A percentile compares a stretch with the other conserved stretches of the same genome.
These are phyloP conservation scores for Lindgomyces ingoldianus DNA, from an alignment of 495 filamentous ascomycete species.

Conservation along the genomic window DNA sequence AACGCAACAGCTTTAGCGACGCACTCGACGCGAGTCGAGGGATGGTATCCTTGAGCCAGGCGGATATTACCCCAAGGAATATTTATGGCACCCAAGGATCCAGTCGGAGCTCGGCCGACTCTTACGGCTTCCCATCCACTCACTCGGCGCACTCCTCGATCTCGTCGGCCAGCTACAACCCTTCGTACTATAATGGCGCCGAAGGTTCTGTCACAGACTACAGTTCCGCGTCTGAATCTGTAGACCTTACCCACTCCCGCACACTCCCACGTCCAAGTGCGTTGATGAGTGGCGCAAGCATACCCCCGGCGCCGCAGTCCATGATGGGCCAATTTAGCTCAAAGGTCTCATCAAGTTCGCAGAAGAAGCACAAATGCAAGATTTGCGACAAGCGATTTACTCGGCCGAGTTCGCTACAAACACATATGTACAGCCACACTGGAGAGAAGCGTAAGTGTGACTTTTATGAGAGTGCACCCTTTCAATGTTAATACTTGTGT, in stretches of 20 bases:
- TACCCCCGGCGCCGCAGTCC: constrained; percentile 83
- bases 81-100: constrained; percentile 71
- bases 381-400: constrained; percentile 99
- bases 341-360: constrained; percentile 90
- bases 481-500: constrained; percentile 46
- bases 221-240: constrained; percentile 83
- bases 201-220: constrained; percentile 95
- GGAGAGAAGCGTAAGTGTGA: constrained; percentile 94
- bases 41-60: constrained; percentile 93
- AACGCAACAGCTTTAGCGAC: constrained; percentile 68
- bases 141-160: constrained; percentile 96
- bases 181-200: constrained; percentile 66
- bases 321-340: constrained; percentile 99
- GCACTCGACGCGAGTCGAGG: constrained; percentile 86
- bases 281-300: constrained; percentile 63
- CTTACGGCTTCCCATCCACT: constrained; percentile 87
- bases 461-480: constrained; percentile 7
- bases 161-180: constrained; percentile 72
- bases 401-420: constrained; percentile 91
- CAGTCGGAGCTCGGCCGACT: constrained; percentile 74
- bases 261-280: constrained; percentile 78
- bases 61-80: constrained; percentile 76
- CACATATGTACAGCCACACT: constrained; percentile 98
- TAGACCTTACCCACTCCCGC: constrained; percentile 74
- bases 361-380: constrained; percentile 99